Evolutionary conservation across 129 eudicot species (phyloP), one percentile per base, ranked within the genome.

Genomic region (Flaveria ramosissima): DNA sequence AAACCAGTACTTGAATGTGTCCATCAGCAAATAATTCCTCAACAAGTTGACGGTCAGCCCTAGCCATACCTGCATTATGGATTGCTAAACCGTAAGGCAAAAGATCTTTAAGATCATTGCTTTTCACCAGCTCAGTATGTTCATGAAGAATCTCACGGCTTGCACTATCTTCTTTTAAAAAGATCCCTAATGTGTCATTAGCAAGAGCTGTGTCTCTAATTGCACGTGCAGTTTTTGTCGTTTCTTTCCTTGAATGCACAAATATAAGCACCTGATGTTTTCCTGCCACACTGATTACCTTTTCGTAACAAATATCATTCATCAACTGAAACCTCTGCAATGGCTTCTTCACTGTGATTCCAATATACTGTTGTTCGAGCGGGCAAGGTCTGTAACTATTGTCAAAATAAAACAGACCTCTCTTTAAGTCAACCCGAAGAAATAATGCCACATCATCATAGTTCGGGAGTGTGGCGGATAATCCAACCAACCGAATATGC

Each of bases 191-290:
- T 9, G 98, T 93, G 71, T 90, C 98, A 42, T 90, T 90, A 24
- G 97, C 89, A 71, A 93, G 86, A 21, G 98, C 97, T 45, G 97
- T 70, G 78, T 93, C 99, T 72, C 97, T 82, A 63, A 94, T 91
- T 20, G 99, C 89, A 74, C 96, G 93, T 39, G 93, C 99, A 24
- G 99, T 94, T 70, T 91, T 94, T 24, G 97, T 77, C n/a, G 99
- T 94, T 80, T 94, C 99, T 70, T 94, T 91, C 83, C 98, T 90
- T 21, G 98, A 93, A 86, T 93, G 98, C 56, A 89, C 97, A 81
- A 93, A 93, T 26, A 91, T 84, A 16, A 93, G 91, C 81, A 93
- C 97, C 81, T 93, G 98, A 79, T 91, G 96, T 56, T 90, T 88
- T 79, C 98, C 98, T 1, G 96, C 97, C 55, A 70, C 83, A 77